A percentile compares a stretch with the other conserved stretches of the same genome.
Evolutionary conservation across 2,329 filamentous ascomycete species (phyloP).

Genomic region (Talaromyces sp.): DNA sequence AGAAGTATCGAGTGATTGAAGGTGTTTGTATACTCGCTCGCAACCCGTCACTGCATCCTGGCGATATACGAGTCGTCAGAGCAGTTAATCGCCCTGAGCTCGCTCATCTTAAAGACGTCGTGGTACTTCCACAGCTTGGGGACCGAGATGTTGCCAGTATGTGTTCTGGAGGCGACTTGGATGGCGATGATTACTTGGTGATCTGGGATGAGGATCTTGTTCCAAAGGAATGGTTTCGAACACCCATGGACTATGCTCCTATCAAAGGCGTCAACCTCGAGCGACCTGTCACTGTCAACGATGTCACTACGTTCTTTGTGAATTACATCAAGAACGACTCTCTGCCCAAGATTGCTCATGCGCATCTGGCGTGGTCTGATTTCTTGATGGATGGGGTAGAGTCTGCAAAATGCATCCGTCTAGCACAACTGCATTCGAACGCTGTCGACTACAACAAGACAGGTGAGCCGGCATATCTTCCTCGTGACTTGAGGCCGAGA

Average conservation of each 20-base stretch:
- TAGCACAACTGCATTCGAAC: slow-evolving; percentile 79
- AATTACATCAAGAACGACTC: slow-evolving; percentile 88
- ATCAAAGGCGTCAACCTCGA: slow-evolving; percentile 56
- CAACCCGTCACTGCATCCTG: slow-evolving; percentile 90
- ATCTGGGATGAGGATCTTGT: slow-evolving; percentile 81
- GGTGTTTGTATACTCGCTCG: slow-evolving; percentile 81
- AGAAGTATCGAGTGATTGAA: slow-evolving; percentile 62
- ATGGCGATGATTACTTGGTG: slow-evolving; percentile 93
- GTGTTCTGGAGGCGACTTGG: slow-evolving; percentile 93
- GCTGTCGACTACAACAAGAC: slow-evolving; percentile 96
- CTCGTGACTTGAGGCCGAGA: slow-evolving; percentile 56
- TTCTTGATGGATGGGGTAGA: slow-evolving; percentile 60
- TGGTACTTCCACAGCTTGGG: slow-evolving; percentile 80
- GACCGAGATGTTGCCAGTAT: slow-evolving; percentile 85
- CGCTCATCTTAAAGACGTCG: slow-evolving; percentile 74
- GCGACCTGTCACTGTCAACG: slow-evolving; percentile 64
- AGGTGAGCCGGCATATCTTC: slow-evolving; percentile 70
- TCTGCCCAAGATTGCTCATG: slow-evolving; percentile 72
- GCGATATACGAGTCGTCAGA: slow-evolving; percentile 82
- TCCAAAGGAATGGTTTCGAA: slow-evolving; percentile 65
- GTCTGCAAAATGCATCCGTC: slow-evolving; percentile 64
- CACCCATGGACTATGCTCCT: slow-evolving; percentile 73
- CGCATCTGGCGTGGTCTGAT: slow-evolving; percentile 79
- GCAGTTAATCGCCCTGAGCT: slow-evolving; percentile 74
- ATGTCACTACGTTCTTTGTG: slow-evolving; percentile 83